Evolutionary conservation across 2,329 filamentous ascomycete species (phyloP).

Genomic region (Cordyceps pruinosa): DNA sequence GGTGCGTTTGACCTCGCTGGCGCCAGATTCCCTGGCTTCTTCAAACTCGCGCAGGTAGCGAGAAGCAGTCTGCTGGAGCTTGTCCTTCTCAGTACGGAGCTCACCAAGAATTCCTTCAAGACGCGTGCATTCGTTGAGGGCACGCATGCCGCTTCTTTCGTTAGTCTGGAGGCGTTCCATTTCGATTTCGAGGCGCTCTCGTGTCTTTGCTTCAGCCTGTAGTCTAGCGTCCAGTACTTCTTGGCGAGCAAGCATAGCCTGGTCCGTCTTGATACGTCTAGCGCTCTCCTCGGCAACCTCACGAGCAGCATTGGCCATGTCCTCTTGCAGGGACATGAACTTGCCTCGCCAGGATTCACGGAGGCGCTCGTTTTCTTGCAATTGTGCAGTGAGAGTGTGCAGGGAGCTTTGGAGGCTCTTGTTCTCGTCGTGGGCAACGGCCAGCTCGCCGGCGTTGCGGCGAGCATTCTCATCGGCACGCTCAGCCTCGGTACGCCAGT

Average conservation of each 20-base stretch:
- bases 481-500: conserved; percentile 57
- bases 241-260: conserved; percentile 69
- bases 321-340: conserved; percentile 77
- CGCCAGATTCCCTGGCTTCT: conserved; percentile 72
- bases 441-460: conserved; percentile 42
- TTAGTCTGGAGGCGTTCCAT: conserved; percentile 58
- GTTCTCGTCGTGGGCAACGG: conserved; percentile 50
- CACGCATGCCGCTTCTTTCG: conserved; percentile 58
- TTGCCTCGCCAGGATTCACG: conserved; percentile 79
- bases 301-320: conserved; percentile 72
- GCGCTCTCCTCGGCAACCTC: conserved; percentile 80
- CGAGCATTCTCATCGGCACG: conserved; percentile 46
- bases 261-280: conserved; percentile 69
- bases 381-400: conserved; percentile 65
- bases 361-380: conserved; percentile 78
- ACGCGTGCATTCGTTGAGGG: conserved; percentile 55
- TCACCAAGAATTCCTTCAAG: conserved; percentile 50
- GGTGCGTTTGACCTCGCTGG: conserved; percentile 73
- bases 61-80: conserved; percentile 61
- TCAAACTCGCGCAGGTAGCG: conserved; percentile 76
- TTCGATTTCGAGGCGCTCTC: conserved; percentile 60
- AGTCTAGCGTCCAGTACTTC: conserved; percentile 73
- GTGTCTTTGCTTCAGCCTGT: conserved; percentile 64
- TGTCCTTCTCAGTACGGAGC: conserved; percentile 60
- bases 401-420: conserved; percentile 69